Conservation (phyloP, 768 basidiomycete species). For the Pisolithus orientalis region DNA sequence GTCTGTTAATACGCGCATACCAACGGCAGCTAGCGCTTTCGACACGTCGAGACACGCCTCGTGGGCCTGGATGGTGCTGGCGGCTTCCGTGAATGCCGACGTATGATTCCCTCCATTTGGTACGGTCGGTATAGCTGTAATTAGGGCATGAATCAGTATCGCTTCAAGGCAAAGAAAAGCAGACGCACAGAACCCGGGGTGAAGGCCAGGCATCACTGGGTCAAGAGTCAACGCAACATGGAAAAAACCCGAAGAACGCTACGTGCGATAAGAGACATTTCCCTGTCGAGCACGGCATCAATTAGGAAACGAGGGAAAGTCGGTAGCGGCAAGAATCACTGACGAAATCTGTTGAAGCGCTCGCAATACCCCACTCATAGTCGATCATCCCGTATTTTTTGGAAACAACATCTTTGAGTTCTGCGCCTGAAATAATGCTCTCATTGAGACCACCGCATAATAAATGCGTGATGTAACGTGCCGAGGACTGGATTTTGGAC, state of each 20-base stretch:
- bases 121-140: conserved; percentile 67
- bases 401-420: conserved; percentile 54
- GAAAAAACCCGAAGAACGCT: not conserved
- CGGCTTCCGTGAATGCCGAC: conserved; percentile 55
- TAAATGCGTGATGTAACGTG: not conserved
- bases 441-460: not conserved
- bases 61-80: conserved; percentile 55
- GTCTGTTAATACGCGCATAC: conserved; percentile 64
- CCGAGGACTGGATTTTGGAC: not conserved
- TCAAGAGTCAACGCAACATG: conserved; percentile 1
- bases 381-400: conserved; percentile 37
- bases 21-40: conserved; percentile 66
- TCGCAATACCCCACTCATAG: conserved; percentile 52
- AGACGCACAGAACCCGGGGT: conserved; percentile 52
- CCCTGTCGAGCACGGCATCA: conserved; percentile 9
- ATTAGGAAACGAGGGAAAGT: too few relatives aligned
- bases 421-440: conserved; percentile 40
- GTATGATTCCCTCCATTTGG: conserved; percentile 77
- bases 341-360: conserved; percentile 81
- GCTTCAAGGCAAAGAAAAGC: conserved; percentile 1
- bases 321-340: conserved; percentile 17
- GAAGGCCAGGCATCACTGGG: conserved; percentile 56
- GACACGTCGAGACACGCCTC: conserved; percentile 60
- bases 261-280: conserved; percentile 66
- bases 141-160: not conserved